Evolutionary conservation across 1,284 basidiomycete species (phyloP).

Genomic region (Tremellales sp.): DNA sequence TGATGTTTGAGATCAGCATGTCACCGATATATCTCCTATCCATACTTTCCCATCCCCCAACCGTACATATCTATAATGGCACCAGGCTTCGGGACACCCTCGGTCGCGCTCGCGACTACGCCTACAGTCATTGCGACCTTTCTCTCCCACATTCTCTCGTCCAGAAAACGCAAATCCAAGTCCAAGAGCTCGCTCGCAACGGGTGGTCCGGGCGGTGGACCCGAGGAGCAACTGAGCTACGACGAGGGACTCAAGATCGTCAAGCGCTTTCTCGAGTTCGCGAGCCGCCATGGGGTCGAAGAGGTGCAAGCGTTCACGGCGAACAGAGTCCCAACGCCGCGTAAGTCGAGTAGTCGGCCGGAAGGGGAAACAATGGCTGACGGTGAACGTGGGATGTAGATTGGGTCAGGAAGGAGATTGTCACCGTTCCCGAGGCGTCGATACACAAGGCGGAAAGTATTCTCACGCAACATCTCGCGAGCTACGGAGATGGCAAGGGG

Average conservation of each 20-base stretch:
- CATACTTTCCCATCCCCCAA: too few species aligned
- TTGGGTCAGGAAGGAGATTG: constrained; percentile 45
- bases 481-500: constrained; percentile 35
- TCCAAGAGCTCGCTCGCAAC: constrained; percentile 21
- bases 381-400: constrained; percentile 9
- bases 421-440: constrained; percentile 38
- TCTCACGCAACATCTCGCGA: constrained; percentile 40
- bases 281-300: constrained; percentile 43
- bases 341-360: constrained; percentile 15
- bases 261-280: constrained; percentile 40
- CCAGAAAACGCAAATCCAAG: constrained; percentile 19
- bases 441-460: constrained; percentile 44
- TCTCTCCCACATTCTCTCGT: constrained; percentile 34
- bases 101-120: constrained; percentile 39
- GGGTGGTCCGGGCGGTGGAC: constrained; percentile 34
- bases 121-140: constrained; percentile 46
- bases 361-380: constrained; percentile 2
- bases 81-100: constrained; percentile 31
- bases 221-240: constrained; percentile 42
- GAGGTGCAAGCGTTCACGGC: constrained; percentile 50
- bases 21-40: too few species aligned
- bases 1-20: too few species aligned
- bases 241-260: constrained; percentile 45
- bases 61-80: too few species aligned
- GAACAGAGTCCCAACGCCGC: constrained; percentile 41